Percentiles rank a stretch among this genome's conserved stretches.
Evolutionary conservation across 768 basidiomycete genomes (phyloP).

Genomic region (Tylopilus balloui): DNA sequence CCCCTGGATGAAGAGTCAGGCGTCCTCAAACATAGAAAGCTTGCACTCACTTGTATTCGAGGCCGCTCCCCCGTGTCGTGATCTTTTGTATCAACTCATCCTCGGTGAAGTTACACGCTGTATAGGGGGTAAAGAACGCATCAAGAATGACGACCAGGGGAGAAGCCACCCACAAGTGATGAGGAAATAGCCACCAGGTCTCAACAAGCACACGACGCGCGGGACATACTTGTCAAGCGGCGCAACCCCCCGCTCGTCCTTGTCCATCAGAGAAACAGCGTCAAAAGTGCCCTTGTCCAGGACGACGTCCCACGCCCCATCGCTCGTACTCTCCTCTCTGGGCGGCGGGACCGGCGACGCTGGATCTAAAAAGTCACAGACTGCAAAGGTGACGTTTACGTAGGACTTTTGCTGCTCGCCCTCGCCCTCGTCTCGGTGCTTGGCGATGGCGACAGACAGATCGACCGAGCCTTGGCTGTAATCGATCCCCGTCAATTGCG

Average conservation of each 20-base stretch:
- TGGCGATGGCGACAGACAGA: conserved; percentile 56
- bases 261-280: conserved; percentile 70
- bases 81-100: conserved; percentile 62
- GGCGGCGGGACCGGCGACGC: conserved; percentile 37
- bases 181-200: conserved; percentile 64
- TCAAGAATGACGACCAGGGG: background rate
- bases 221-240: conserved; percentile 58
- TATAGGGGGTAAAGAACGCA: background rate
- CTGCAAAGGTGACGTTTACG: conserved; percentile 43
- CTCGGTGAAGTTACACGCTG: conserved; percentile 84
- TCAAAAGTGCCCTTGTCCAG: conserved; percentile 90
- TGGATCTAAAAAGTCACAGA: conserved; percentile 62
- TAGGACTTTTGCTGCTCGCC: background rate
- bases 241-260: conserved; percentile 47
- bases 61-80: conserved; percentile 39
- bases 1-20: conserved; percentile 44
- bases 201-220: conserved; percentile 52
- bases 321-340: conserved; percentile 1
- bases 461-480: conserved; percentile 71
- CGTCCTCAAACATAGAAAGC: background rate
- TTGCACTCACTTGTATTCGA: conserved; percentile 59
- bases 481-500: conserved; percentile 61
- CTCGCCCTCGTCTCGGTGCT: conserved; percentile 28
- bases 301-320: conserved; percentile 60
- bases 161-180: conserved; percentile 67